Evolutionary conservation across 257 asterid genomes (phyloP), one percentile per base, ranked within the genome.

Genomic region (Gynochthodes officinalis): DNA sequence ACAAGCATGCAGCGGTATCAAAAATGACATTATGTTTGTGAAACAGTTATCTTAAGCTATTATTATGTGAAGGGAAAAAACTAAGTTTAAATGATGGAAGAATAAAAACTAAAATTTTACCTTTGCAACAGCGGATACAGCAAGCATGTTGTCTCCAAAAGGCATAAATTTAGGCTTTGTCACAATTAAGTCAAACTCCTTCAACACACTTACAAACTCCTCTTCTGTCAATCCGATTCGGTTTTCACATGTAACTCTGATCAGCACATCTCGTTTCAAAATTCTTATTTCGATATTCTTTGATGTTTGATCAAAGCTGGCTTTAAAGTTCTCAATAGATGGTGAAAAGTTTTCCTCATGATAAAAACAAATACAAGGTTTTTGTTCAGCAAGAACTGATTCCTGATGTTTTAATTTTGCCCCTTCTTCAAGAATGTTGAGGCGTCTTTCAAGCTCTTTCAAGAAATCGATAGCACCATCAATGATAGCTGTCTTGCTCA

Each of bases 401-500:
- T 46, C 64, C 53, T 62, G 16, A 2, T 23, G 35, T 33, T 5
- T 39, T 40, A n/a, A 23, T 14, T 70, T 57, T n/a, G 64, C 25
- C 55, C 53, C 16, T 35, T 50, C 28, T n/a, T 37, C 16, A 35
- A 35, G 30, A 35, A 21, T 44, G 27, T 73, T 53, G 13, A 73
- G 67, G 27, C 68, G 66, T 2, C 64, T n/a, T 40, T 64, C 55
- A 4, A 73, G 72, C 11, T 64, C 44, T 53, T 64, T 73, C 32
- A 73, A 33, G 19, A 64, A 57, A 37, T 66, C 28, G 15, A 73
- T 64, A 11, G 77, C 77, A n/a, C 67, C 67, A 16, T 63, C 72
- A 0, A 73, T 50, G 53, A 64, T 42, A 63, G 77, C 64, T 52
- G 40, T 40, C 66, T 73, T 73, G 65, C 53, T 70, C 77, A 64